Evolutionary conservation across 2,329 filamentous ascomycete genomes (phyloP), one percentile per base, ranked within the genome.

Genomic region (Calonectria leucothoes): DNA sequence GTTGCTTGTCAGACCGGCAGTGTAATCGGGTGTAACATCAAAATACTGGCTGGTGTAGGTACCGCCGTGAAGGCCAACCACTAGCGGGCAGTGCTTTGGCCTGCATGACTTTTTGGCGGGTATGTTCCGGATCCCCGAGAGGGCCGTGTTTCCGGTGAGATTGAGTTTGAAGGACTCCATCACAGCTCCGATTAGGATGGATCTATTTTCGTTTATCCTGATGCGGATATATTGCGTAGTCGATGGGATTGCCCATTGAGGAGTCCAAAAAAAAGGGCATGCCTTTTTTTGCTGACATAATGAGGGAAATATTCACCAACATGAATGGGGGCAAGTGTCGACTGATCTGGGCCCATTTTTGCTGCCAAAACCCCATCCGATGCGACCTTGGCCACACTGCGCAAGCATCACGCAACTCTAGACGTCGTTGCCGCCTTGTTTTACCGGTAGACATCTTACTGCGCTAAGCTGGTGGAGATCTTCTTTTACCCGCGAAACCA

Each of bases 51-150:
- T 75, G 10, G 69, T 76, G 14, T 79, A 79, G 23, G 65, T 71
- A 6, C 77, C 77, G 7, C 77, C 77, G 27, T 79, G 77, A 31
- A 79, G 74, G 42, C 72, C 77, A 35, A 79, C 74, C 0, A 79
- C 45, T 11, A 79, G 57, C 10, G 77, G 77, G 4, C 74, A 68
- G 48, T 70, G 59, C 63, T 70, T 76, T 37, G 70, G 51, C 1
- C 65, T 66, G 14, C 39, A 52, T 4, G 75, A 6, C 11, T 49
- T 51, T 6, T 33, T 63, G 14, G 45, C 1, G 6, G 77, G 77
- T 65, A 79, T 76, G 45, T 68, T 74, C 48, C 15, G 66, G 37
- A 79, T 74, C 10, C 77, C 77, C 6, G 77, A 70, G 25, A 79
- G 11, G 29, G 61, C 42, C 2, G 65, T 65, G 48, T 70, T 39